Evolutionary conservation across 139 green algal species (phyloP), one percentile per base, ranked within the genome.

Genomic region (Pseudopediastrum boryanum): DNA sequence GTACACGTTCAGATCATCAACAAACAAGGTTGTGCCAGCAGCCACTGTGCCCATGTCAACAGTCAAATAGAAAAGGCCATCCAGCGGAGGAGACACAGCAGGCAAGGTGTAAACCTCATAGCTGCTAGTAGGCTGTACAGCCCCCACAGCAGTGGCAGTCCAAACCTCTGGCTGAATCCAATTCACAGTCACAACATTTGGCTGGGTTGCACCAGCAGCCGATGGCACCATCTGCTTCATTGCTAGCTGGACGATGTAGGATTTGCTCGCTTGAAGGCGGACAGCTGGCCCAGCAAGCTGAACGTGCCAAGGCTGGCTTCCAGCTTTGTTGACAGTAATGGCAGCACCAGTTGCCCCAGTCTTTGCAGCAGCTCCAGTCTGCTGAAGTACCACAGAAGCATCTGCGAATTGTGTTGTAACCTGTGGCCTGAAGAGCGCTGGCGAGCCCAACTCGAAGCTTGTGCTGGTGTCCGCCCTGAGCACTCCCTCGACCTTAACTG

Each of bases 151-250:
- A 58, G 39, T 58, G 19, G 65, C n/a, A 21, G 39, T 73, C 39
- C 39, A 73, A 4, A 54, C 41, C 3, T 73, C 65, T 73, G 65
- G 65, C 65, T 73, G 65, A 27, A 73, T 42, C 65, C 65, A 73
- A n/a, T 52, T 73, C 19, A 73, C 65, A 27, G 52, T 31, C 39
- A 73, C 3, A 16, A 73, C 39, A n/a, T 73, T 73, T 29, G 21
- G 31, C 58, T 66, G 36, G n/a, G n/a, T 39, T 58, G 21, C 39
- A 13, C 8, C 36, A 38, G 65, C 39, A 38, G 65, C 65, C 10
- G 39, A n/a, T n/a, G n/a, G n/a, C n/a, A 41, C 65, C 12, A 36
- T 27, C 65, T 73, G 65, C 25, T 35, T 31, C 39, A 73, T 8
- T 8, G 65, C 29, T 4, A 73, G 29, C 39, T 73, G 65, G 2